Percentiles rank a stretch among this genome's conserved stretches.
Conservation (phyloP, 2,329 filamentous ascomycete genomes). For the Thyridium curvatum region DNA sequence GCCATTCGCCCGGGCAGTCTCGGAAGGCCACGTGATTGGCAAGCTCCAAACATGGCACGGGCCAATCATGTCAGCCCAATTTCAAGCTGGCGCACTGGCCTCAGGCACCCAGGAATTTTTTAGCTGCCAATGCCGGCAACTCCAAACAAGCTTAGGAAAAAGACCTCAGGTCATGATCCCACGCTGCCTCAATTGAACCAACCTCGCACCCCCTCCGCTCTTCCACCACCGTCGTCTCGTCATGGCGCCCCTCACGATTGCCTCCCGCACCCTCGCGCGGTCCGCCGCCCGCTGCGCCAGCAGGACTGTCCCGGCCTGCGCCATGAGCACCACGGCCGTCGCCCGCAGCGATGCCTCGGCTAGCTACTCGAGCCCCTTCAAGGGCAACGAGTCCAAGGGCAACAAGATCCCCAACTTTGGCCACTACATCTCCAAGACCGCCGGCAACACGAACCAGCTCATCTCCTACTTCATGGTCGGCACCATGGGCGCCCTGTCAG, state of each 20-base stretch:
- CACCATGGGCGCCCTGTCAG: constrained; percentile 84
- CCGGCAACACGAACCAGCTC: constrained; percentile 70
- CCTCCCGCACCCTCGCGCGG: constrained; percentile 65
- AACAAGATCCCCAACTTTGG: constrained; percentile 82
- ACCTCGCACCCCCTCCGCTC: constrained; percentile 18
- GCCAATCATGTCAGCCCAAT: constrained; percentile 5
- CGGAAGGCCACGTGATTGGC: constrained; percentile 3
- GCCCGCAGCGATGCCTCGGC: constrained; percentile 37
- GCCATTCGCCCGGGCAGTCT: neutral
- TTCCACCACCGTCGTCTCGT: constrained; percentile 11
- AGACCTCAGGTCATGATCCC: constrained; percentile 34
- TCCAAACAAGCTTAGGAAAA: constrained; percentile 21
- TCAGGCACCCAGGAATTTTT: constrained; percentile 11
- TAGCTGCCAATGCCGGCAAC: constrained; percentile 2
- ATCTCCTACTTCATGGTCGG: constrained; percentile 99
- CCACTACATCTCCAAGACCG: constrained; percentile 71
- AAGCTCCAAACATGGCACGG: neutral
- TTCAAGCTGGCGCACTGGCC: constrained; percentile 7
- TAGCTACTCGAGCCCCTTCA: constrained; percentile 58
- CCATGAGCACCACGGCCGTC: constrained; percentile 46
- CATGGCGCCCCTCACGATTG: constrained; percentile 64
- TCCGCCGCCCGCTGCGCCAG: constrained; percentile 15
- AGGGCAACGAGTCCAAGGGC: constrained; percentile 42
- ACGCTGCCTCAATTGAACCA: constrained; percentile 16
- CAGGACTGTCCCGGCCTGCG: constrained; percentile 38